A percentile compares a stretch with the other conserved stretches of the same genome.
Conservation (phyloP, 371 early-diverging fungal species). For the Fennellomyces sp. region DNA sequence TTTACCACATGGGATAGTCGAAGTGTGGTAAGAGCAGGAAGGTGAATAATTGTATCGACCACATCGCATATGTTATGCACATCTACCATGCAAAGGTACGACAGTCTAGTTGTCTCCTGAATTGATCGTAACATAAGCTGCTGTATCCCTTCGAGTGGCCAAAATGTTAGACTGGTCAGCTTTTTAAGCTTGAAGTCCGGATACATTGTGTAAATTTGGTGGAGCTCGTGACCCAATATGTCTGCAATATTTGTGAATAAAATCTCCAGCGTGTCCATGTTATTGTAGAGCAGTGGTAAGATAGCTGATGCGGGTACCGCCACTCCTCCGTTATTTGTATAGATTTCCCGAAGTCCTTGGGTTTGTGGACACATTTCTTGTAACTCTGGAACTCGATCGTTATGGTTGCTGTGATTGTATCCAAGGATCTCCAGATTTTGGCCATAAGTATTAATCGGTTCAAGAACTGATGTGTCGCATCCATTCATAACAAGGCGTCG, state of each 20-base stretch:
- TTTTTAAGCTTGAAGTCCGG: background rate
- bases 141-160: no score
- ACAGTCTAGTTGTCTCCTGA: no score
- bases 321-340: background rate
- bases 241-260: background rate
- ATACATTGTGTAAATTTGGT: background rate
- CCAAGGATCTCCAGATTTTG: background rate
- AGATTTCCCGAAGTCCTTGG: background rate
- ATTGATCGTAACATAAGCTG: no score
- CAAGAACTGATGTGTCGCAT: background rate
- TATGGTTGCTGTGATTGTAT: background rate
- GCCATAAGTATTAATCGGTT: background rate
- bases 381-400: background rate
- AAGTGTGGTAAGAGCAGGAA: no score
- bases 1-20: background rate
- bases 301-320: background rate
- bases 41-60: no score
- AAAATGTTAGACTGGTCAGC: no score
- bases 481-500: background rate
- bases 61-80: no score
- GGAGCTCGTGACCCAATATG: background rate
- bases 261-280: background rate
- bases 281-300: background rate
- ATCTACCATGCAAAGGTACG: no score
- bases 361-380: no score